These are phyloP conservation scores for Pyrenochaeta sp. DNA, from an alignment of 2,329 filamentous ascomycete species.

Conservation along the genomic window DNA sequence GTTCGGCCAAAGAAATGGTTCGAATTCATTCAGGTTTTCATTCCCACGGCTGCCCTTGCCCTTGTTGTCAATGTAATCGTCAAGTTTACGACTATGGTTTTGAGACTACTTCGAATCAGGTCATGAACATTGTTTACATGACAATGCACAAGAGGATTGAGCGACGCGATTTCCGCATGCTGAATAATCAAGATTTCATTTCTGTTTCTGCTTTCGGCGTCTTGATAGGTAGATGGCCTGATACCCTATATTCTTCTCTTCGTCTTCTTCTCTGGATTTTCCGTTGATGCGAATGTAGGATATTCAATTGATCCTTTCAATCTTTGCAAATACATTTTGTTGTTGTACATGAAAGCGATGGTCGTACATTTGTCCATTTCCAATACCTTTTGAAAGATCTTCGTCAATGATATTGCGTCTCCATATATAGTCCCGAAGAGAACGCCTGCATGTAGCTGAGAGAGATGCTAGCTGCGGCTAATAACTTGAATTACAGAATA, in stretches of 20 bases:
- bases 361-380: too few species aligned
- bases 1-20: constrained; percentile 49
- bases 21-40: constrained; percentile 55
- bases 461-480: too few species aligned
- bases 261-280: too few species aligned
- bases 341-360: too few species aligned
- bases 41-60: constrained; percentile 46
- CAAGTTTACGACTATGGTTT: constrained; percentile 30
- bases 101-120: constrained; percentile 18
- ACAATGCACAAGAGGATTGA: neutral
- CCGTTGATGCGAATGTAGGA: too few species aligned
- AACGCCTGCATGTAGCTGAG: too few species aligned
- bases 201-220: neutral
- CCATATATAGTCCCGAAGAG: too few species aligned
- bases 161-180: neutral
- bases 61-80: constrained; percentile 46
- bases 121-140: neutral
- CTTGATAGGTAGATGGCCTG: constrained; percentile 12
- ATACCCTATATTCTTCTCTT: constrained; percentile 18
- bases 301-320: too few species aligned
- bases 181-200: neutral
- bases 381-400: too few species aligned
- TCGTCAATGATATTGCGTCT: too few species aligned
- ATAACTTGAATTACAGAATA: too few species aligned
- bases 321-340: too few species aligned